Base-by-base conservation (phyloP, 306 rosid species). In the Clitoria ternatea region DNA sequence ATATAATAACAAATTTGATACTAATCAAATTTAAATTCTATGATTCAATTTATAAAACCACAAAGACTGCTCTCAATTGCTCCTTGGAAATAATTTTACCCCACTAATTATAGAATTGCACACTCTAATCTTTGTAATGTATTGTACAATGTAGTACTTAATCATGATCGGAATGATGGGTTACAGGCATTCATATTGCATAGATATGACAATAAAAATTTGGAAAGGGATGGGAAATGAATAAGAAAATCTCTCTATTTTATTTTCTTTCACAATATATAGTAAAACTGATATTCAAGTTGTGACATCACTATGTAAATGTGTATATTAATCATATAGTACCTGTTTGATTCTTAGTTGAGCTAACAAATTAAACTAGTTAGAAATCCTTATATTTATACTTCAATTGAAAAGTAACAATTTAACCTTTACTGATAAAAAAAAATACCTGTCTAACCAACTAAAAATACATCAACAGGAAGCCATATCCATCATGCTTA, bases 181-280 rank as follows among this genome's bases (percentile, higher is more conserved):
- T 60, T 79, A 74, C 39, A 6, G 11, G 45, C 78, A 69, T 81
- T 52, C 67, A 72, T 84, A n/a, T n/a, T n/a, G n/a, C n/a, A n/a
- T n/a, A n/a, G n/a, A 80, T 70, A 53, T 0, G 14, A 13, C 22
- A 20, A 2, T 39, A 64, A 61, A 55, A 55, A 32, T 53, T 6
- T 39, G 22, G 12, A 66, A 32, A 3, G 1, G 20, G 1, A 54
- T 26, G 68, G 27, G 27, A 66, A 52, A 54, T 37, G 3, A 72
- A 66, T 43, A 40, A 49, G 32, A 26, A 11, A 35, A 54, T 3
- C 2, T 49, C 20, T 49, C 24, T 47, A 13, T 53, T 23, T 52
- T n/a, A n/a, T n/a, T n/a, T n/a, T n/a, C n/a, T n/a, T n/a, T n/a
- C n/a, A n/a, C n/a, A n/a, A n/a, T n/a, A n/a, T n/a, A n/a, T n/a